These are phyloP conservation scores for Neofusicoccum cordaticola DNA, from an alignment of 2,329 filamentous ascomycete genomes.

Conservation along the genomic window DNA sequence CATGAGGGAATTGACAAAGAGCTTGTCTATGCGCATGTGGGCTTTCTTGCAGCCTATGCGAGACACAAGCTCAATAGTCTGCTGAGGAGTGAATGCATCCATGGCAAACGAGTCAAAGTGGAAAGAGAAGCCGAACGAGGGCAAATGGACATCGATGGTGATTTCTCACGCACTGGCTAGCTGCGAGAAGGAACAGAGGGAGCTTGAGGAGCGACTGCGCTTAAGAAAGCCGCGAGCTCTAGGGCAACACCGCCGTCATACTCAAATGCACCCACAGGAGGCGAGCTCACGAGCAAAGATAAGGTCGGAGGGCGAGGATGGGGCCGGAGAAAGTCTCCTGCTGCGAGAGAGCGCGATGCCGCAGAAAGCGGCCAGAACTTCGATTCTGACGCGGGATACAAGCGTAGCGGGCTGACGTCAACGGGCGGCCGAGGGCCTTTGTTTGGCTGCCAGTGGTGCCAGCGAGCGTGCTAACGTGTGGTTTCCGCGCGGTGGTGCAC, in stretches of 20 bases:
- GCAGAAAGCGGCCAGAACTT: too few species aligned
- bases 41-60: slow-evolving; percentile 19
- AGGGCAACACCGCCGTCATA: too few species aligned
- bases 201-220: too few species aligned
- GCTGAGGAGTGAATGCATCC: slow-evolving; percentile 20
- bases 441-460: neutral
- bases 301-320: too few species aligned
- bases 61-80: slow-evolving; percentile 21
- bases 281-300: too few species aligned
- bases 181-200: too few species aligned
- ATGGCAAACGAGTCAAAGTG: neutral
- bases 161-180: too few species aligned
- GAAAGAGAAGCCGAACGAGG: neutral
- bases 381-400: neutral
- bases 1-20: slow-evolving; percentile 17
- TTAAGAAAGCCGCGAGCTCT: too few species aligned
- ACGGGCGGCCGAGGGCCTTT: neutral
- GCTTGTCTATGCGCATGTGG: slow-evolving; percentile 20
- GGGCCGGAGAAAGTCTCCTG: too few species aligned
- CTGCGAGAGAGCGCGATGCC: too few species aligned
- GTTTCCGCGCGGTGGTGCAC: neutral
- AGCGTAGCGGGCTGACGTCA: neutral
- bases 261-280: too few species aligned
- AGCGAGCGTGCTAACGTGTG: neutral
- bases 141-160: too few species aligned